Evolutionary conservation across 2,329 filamentous ascomycete species (phyloP).

Genomic region (Drechslerella coelobrocha): DNA sequence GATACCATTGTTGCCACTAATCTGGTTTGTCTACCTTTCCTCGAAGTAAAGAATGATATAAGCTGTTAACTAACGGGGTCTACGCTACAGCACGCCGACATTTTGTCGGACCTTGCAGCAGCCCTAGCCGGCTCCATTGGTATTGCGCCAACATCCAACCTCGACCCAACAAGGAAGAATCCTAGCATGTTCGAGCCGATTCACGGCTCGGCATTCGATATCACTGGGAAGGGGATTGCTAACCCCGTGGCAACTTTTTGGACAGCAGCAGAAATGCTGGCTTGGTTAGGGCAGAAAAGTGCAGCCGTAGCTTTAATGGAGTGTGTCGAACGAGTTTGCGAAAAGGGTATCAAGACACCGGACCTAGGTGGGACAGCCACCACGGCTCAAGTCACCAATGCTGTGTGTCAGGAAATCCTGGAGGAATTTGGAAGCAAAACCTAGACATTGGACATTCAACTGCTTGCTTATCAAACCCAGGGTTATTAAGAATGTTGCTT

Average conservation of each 20-base stretch:
- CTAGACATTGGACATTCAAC: too few species aligned
- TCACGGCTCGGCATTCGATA: slow-evolving; percentile 93
- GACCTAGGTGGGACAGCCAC: slow-evolving; percentile 63
- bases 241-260: slow-evolving; percentile 92
- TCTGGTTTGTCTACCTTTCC: slow-evolving; percentile 30
- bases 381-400: slow-evolving; percentile 19
- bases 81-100: slow-evolving; percentile 64
- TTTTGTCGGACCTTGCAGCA: slow-evolving; percentile 74
- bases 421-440: slow-evolving; percentile 21
- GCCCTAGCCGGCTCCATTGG: slow-evolving; percentile 74
- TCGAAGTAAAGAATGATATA: neutral
- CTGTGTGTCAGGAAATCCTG: slow-evolving; percentile 30
- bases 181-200: slow-evolving; percentile 93
- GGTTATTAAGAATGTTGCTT: too few species aligned
- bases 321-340: slow-evolving; percentile 64
- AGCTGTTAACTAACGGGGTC: neutral
- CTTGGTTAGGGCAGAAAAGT: slow-evolving; percentile 65
- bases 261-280: slow-evolving; percentile 92
- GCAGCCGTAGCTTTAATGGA: slow-evolving; percentile 63
- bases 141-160: slow-evolving; percentile 73
- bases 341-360: slow-evolving; percentile 63
- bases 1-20: slow-evolving; percentile 72
- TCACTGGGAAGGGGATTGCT: slow-evolving; percentile 81
- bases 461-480: too few species aligned
- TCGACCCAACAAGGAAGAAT: slow-evolving; percentile 63